Evolutionary conservation across 495 filamentous ascomycete genomes (phyloP), one percentile per base, ranked within the genome.

Genomic region (Talaromyces nanjingensis): DNA sequence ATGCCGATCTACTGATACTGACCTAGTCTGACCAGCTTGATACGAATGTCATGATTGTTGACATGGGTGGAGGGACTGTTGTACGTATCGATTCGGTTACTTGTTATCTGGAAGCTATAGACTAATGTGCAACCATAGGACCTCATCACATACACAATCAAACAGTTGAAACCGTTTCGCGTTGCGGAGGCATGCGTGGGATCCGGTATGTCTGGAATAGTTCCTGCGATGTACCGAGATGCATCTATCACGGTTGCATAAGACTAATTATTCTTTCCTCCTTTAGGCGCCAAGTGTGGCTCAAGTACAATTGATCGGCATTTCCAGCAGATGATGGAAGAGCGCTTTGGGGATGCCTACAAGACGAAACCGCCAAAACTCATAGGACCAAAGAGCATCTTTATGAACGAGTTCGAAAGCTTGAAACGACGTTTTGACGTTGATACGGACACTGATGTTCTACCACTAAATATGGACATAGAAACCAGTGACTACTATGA

Each of bases 301-400:
- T 82, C 80, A 0, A 81, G 77, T 3, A 81, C 79, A 33, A 72
- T 87, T 22, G 80, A 84, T 65, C 67, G 76, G 25, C 69, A 73
- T n/a, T 84, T 85, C 62, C 65, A 69, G 34, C 70, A 80, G 20
- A 75, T 76, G 39, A 75, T 87, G 63, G 72, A 69, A 18, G 53
- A 62, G 12, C 62, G 65, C 7, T 69, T 77, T 45, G 73, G 73
- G 2, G 56, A 42, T 12, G 59, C 60, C 12, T 72, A 71, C 63
- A 67, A 64, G 3, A 54, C 49, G 7, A 22, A 69, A 11, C 34
- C 62, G 0, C 22, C 39, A 4, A 64, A 69, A 27, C 34, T 62
- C 6, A 69, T 65, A 37, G 61, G 65, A 0, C 65, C 67, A 16
- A 67, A 67, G 11, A 69, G 69, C 47, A 6, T 58, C 5, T 69